These are phyloP conservation scores for Amaranthus hypochondriacus DNA, from an alignment of 148 eudicot species.

Conservation along the genomic window DNA sequence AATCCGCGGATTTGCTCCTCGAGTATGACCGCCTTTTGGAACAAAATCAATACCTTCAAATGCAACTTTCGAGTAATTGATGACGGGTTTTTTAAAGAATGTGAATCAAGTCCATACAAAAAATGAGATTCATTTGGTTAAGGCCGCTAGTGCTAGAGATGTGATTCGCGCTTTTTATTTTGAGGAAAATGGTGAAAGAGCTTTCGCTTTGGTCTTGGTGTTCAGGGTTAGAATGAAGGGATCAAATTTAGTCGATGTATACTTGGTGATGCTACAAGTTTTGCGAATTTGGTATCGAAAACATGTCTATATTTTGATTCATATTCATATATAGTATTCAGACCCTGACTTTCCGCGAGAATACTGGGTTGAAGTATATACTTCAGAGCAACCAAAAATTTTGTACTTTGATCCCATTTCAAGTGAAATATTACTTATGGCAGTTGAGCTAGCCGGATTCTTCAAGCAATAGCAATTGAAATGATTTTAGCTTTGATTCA, in stretches of 20 bases:
- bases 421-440: too few species aligned
- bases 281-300: conserved; percentile 2
- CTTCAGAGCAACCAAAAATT: conserved; percentile 7
- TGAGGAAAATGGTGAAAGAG: not conserved
- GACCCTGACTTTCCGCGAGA: too few species aligned
- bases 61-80: conserved; percentile 33
- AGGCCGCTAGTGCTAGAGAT: not conserved
- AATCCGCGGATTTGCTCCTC: conserved; percentile 90
- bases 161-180: not conserved
- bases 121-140: not conserved
- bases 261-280: conserved; percentile 14
- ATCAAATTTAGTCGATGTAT: conserved; percentile 11
- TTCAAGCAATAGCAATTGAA: too few species aligned
- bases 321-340: too few species aligned
- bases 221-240: conserved; percentile 20
- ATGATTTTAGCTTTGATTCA: too few species aligned
- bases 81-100: not conserved
- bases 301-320: not conserved
- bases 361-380: not conserved
- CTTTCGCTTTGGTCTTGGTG: conserved; percentile 14
- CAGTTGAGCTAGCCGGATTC: too few species aligned
- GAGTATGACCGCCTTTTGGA: conserved; percentile 91
- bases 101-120: not conserved
- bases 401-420: too few species aligned
- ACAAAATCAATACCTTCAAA: conserved; percentile 86